Base-by-base conservation (phyloP, 345 rosid genomes). In the Eucalyptus cloeziana region DNA sequence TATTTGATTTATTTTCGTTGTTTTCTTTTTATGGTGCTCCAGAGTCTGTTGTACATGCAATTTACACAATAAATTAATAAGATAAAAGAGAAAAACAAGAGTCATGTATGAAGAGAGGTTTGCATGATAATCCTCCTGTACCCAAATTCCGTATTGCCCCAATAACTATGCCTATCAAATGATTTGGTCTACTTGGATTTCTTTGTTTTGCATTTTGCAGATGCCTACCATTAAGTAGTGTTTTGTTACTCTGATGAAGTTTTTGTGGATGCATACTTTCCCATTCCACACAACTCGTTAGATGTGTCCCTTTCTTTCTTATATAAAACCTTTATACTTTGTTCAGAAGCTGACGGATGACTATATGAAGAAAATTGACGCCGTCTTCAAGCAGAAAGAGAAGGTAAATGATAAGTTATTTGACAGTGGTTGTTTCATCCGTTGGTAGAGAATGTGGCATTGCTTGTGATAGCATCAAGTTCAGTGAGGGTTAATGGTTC, bases 281-380 rank as follows among this genome's bases (percentile, higher is more conserved):
- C 37, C 8, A 64, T 64, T 64, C 40, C 76, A 14, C 31, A 30
- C 76, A 56, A 14, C 76, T 49, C 3, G 50, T 49, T 40, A 51
- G 22, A 44, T 89, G 76, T 79, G 76, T 79, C 14, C 31, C 24
- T 58, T 37, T 50, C 10, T 85, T 22, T 56, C 58, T 86, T 13
- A 58, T 7, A 16, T 43, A 45, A 27, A 52, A 19, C 7, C 21
- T 86, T 25, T 30, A 47, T 52, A 31, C 49, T 85, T 89, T n/a
- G 88, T 90, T 90, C 97, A 98, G 99, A 98, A 98, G 93, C 91
- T 98, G 89, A 94, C 94, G 69, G 99, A 98, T 93, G 93, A 91
- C 85, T 98, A 96, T 93, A 95, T 94, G 94, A 98, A 96, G 97
- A 98, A 96, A 93, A 64, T 98, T 43, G 99, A 98, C 30, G 89